phyloP scores from a whole-genome alignment of 441 rosid species.

The Pelargonium citronellum region DNA sequence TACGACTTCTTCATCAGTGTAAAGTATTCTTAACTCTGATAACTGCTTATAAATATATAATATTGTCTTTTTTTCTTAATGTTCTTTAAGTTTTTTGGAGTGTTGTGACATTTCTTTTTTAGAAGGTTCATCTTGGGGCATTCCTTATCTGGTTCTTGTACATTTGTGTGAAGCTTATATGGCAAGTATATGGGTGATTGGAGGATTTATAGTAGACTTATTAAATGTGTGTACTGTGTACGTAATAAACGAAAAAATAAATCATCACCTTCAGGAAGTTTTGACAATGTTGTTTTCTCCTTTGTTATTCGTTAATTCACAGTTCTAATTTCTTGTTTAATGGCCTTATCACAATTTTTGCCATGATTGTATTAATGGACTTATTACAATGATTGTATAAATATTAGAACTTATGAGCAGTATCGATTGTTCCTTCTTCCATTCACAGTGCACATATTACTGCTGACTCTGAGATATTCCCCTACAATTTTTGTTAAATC shows the following conservation, averaged over 20 bases:
- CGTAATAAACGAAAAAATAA: no score
- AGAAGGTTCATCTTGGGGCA: not conserved
- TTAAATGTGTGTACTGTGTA: no score
- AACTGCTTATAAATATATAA: not conserved
- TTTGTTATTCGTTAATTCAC: not conserved
- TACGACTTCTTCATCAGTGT: conserved; percentile 90
- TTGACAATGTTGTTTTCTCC: not conserved
- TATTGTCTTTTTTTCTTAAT: not conserved
- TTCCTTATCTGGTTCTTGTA: not conserved
- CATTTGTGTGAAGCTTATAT: not conserved
- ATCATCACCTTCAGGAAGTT: no score
- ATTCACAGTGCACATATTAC: not conserved
- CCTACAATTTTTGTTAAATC: not conserved
- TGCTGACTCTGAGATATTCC: not conserved
- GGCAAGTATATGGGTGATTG: not conserved
- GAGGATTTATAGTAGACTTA: no score
- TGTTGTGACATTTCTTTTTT: not conserved
- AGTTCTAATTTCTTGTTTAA: not conserved
- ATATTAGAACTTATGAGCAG: not conserved
- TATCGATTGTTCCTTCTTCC: not conserved
- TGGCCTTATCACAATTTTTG: not conserved
- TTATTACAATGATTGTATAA: not conserved
- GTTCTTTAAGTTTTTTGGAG: not conserved
- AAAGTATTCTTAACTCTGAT: conserved; percentile 24
- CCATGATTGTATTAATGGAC: no score